Conservation (phyloP, 2,329 filamentous ascomycete species). For the Pezizomycotina sp. region DNA sequence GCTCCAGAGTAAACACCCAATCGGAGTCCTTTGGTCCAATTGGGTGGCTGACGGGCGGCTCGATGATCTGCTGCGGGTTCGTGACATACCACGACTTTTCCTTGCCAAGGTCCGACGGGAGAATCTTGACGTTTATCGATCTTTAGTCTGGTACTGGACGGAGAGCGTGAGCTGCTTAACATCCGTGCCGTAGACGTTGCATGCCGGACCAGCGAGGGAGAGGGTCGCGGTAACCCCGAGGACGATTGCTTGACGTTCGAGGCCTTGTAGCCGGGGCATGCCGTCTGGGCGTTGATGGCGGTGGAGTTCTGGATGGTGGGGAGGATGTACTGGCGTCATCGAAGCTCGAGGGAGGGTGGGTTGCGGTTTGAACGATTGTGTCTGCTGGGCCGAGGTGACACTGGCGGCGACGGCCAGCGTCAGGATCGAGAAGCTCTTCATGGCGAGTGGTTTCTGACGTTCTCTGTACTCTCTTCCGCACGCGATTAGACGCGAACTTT, state of each 20-base stretch:
- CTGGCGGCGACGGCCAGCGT: too few species aligned
- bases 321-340: constrained; percentile 9
- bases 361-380: constrained; percentile 6
- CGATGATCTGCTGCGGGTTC: constrained; percentile 45
- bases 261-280: constrained; percentile 9
- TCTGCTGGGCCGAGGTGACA: too few species aligned
- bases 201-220: constrained; percentile 29
- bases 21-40: constrained; percentile 5
- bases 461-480: too few species aligned
- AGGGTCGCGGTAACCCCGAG: constrained; percentile 7
- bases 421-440: too few species aligned
- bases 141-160: constrained; percentile 48
- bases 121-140: constrained; percentile 56
- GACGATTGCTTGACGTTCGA: constrained; percentile 3
- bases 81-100: constrained; percentile 53
- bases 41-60: constrained; percentile 34
- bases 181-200: constrained; percentile 65
- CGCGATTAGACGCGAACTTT: too few species aligned
- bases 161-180: constrained; percentile 48
- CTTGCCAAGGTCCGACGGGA: constrained; percentile 43
- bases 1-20: constrained; percentile 34
- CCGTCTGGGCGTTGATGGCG: constrained; percentile 4
- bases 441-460: too few species aligned
- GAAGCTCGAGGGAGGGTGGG: constrained; percentile 6
- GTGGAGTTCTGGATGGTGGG: constrained; percentile 9